phyloP scores from a whole-genome alignment of 768 basidiomycete genomes.

The Boletus rubroflammeus region DNA sequence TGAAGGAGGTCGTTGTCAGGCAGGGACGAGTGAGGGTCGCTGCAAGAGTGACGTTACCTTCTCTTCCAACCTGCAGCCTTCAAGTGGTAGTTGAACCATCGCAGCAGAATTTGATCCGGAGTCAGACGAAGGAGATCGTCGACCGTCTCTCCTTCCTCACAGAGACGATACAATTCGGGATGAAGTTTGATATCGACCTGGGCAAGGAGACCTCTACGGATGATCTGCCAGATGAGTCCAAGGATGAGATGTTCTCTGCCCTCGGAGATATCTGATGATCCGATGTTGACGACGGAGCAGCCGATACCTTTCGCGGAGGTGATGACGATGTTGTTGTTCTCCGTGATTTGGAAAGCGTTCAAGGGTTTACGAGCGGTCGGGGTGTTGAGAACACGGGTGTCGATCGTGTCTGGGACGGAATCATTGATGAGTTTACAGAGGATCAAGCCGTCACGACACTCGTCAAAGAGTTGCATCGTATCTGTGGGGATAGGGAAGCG shows the following conservation, averaged over 20 bases:
- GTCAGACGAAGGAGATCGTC: constrained; percentile 92
- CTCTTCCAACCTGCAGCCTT: constrained; percentile 92
- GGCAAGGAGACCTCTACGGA: constrained; percentile 84
- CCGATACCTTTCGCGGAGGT: constrained; percentile 97
- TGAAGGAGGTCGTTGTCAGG: constrained; percentile 28
- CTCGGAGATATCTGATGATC: constrained; percentile 86
- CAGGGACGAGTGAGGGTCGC: not conserved
- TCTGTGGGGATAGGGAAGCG: constrained; percentile 91
- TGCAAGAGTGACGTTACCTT: constrained; percentile 43
- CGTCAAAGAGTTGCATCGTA: constrained; percentile 98
- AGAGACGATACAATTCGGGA: constrained; percentile 92
- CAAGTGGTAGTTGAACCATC: constrained; percentile 99
- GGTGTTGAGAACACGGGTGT: constrained; percentile 96
- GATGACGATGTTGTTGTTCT: constrained; percentile 99
- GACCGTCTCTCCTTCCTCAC: constrained; percentile 96
- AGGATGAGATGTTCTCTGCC: constrained; percentile 96
- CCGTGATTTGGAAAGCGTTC: constrained; percentile 98
- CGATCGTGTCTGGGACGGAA: constrained; percentile 98
- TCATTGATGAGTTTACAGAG: constrained; percentile 99
- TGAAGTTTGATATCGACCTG: constrained; percentile 99
- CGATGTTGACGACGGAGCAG: constrained; percentile 98
- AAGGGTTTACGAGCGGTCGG: constrained; percentile 74
- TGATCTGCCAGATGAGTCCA: constrained; percentile 98
- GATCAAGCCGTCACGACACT: constrained; percentile 91
- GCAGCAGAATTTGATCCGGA: constrained; percentile 93